These are phyloP conservation scores for Didymella sp. DNA, from an alignment of 2,329 filamentous ascomycete genomes.

Conservation along the genomic window DNA sequence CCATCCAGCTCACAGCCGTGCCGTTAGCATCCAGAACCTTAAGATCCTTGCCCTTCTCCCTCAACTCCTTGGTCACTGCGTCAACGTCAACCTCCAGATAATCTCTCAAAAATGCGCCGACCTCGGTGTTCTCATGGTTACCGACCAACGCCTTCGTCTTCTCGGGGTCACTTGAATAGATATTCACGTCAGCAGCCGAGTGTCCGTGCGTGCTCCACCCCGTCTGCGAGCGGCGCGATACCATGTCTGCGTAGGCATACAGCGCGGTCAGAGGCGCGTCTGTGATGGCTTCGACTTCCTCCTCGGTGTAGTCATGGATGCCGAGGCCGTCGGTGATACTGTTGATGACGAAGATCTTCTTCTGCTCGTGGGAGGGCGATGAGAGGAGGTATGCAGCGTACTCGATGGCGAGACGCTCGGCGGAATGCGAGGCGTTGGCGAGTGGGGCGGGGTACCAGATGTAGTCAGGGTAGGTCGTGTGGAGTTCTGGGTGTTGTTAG, in stretches of 20 bases:
- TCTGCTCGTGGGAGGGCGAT: conserved; percentile 41
- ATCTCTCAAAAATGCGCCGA: conserved; percentile 79
- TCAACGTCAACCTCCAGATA: conserved; percentile 84
- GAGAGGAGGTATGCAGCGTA: conserved; percentile 66
- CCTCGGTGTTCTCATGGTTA: conserved; percentile 94
- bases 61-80: conserved; percentile 76
- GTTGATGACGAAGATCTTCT: conserved; percentile 68
- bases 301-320: conserved; percentile 73
- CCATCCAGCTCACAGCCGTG: conserved; percentile 52
- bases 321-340: conserved; percentile 76
- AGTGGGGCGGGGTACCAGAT: conserved; percentile 84
- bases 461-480: conserved; percentile 69
- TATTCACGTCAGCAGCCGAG: conserved; percentile 88
- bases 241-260: conserved; percentile 78
- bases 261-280: conserved; percentile 63
- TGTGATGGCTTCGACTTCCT: conserved; percentile 73
- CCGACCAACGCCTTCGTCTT: conserved; percentile 71
- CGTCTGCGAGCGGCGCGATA: conserved; percentile 84
- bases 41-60: conserved; percentile 57
- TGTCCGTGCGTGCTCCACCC: conserved; percentile 97
- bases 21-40: conserved; percentile 39
- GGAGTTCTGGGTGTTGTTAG: conserved; percentile 57
- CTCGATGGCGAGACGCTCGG: conserved; percentile 71
- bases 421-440: conserved; percentile 77
- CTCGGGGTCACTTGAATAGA: conserved; percentile 80